Evolutionary conservation across 148 eudicot species (phyloP).

Genomic region (Spergularia bocconei): DNA sequence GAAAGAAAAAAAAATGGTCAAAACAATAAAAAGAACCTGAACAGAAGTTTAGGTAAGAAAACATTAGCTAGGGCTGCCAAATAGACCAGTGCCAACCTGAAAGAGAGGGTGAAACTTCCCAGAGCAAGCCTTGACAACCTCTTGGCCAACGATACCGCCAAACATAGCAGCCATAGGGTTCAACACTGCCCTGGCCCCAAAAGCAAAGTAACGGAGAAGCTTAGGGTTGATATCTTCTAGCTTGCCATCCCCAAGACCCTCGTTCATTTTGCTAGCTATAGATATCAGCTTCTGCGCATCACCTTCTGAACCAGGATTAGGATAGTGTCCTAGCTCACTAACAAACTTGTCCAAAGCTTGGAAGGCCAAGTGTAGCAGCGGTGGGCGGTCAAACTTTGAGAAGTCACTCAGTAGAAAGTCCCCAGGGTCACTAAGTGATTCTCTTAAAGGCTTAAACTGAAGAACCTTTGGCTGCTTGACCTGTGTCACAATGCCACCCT

Average conservation of each 20-base stretch:
- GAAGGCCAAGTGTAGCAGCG: constrained; percentile 67
- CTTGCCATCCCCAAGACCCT: constrained; percentile 46
- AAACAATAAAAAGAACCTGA: not conserved
- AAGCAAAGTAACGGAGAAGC: constrained; percentile 67
- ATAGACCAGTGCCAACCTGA: constrained; percentile 49
- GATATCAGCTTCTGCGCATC: constrained; percentile 72
- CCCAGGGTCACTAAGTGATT: constrained; percentile 70
- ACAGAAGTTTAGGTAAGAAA: constrained; percentile 1
- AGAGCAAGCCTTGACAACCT: constrained; percentile 95
- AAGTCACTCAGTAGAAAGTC: constrained; percentile 74
- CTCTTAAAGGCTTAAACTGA: constrained; percentile 62
- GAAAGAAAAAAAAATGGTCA: constrained; percentile 3
- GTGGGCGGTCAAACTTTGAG: constrained; percentile 70
- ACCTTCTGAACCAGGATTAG: constrained; percentile 66
- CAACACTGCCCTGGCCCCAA: constrained; percentile 88
- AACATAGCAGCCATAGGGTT: constrained; percentile 99
- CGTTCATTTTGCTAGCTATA: constrained; percentile 45
- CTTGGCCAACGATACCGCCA: constrained; percentile 94
- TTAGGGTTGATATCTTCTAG: constrained; percentile 67
- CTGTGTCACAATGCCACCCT: constrained; percentile 75
- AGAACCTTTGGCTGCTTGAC: constrained; percentile 61
- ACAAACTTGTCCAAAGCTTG: constrained; percentile 68
- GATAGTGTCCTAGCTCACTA: constrained; percentile 49
- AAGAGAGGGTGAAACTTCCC: constrained; percentile 93
- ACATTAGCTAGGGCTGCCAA: not conserved